Percentiles rank a stretch among this genome's conserved stretches.
phyloP scores from a whole-genome alignment of 345 rosid genomes.

The Gossypium thurberi region DNA sequence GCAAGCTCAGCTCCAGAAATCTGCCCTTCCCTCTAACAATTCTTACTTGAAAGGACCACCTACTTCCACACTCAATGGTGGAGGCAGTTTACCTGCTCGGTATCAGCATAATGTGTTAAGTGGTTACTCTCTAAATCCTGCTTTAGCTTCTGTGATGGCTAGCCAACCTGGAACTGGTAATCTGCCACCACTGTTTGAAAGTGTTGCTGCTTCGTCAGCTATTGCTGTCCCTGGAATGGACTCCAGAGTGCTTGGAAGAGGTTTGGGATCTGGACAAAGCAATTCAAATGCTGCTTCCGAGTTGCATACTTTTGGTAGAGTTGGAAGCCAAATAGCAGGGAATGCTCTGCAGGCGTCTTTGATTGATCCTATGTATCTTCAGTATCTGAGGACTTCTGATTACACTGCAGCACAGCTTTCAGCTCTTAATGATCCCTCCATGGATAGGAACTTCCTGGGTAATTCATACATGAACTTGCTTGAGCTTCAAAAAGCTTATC shows the following conservation, averaged over 20 bases:
- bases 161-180: conserved; percentile 55
- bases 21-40: conserved; percentile 32
- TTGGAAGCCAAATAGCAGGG: conserved; percentile 41
- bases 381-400: conserved; percentile 47
- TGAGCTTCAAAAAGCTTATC: conserved; percentile 62
- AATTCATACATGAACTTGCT: conserved; percentile 51
- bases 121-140: conserved; percentile 53
- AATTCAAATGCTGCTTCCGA: conserved; percentile 34
- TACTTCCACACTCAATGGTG: conserved; percentile 43
- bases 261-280: conserved; percentile 42
- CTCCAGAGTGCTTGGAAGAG: conserved; percentile 56
- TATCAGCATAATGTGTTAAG: conserved; percentile 51
- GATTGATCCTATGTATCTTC: conserved; percentile 61
- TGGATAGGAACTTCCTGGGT: conserved; percentile 47
- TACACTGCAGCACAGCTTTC: conserved; percentile 43
- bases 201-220: conserved; percentile 57
- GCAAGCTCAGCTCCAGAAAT: conserved; percentile 42
- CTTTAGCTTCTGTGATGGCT: conserved; percentile 51
- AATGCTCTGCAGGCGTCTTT: conserved; percentile 46
- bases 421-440: conserved; percentile 40
- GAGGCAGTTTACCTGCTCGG: conserved; percentile 42
- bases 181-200: conserved; percentile 61
- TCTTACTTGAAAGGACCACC: conserved; percentile 60
- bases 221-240: conserved; percentile 57
- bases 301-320: conserved; percentile 36